Conservation (phyloP, 2,329 filamentous ascomycete genomes). For the Penicillium sp. region DNA sequence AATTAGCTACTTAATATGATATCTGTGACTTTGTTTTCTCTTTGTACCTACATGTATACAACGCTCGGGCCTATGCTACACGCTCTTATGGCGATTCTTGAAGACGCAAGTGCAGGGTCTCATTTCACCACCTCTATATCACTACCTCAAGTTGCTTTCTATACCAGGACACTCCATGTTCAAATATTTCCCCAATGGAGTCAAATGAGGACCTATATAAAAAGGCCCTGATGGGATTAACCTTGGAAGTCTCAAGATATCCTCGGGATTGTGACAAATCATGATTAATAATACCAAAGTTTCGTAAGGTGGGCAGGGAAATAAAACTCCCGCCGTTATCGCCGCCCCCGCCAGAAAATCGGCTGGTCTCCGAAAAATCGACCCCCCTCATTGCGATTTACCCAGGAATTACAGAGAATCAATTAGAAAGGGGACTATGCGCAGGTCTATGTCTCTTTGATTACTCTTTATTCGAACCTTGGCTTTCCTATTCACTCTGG, state of each 20-base stretch:
- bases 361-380: slow-evolving; percentile 20
- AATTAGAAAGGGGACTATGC: slow-evolving; percentile 20
- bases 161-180: background rate
- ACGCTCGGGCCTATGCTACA: slow-evolving; percentile 4
- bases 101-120: background rate
- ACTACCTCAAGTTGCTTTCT: background rate
- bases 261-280: background rate
- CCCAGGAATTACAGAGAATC: slow-evolving; percentile 25
- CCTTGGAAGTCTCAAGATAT: background rate
- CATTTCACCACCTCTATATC: background rate
- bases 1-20: background rate
- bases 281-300: slow-evolving; percentile 10
- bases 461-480: background rate
- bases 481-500: background rate
- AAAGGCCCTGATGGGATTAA: background rate
- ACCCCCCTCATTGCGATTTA: slow-evolving; percentile 18
- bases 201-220: background rate
- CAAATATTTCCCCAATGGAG: background rate
- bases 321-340: slow-evolving; percentile 22
- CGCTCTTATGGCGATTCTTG: background rate
- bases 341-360: slow-evolving; percentile 24
- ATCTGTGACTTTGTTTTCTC: background rate
- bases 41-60: background rate
- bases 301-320: background rate
- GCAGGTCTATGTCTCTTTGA: slow-evolving; percentile 1